Percentiles rank a stretch among this genome's conserved stretches.
Conservation (phyloP, 1,284 basidiomycete species). For the Tranzscheliella williamsii region DNA sequence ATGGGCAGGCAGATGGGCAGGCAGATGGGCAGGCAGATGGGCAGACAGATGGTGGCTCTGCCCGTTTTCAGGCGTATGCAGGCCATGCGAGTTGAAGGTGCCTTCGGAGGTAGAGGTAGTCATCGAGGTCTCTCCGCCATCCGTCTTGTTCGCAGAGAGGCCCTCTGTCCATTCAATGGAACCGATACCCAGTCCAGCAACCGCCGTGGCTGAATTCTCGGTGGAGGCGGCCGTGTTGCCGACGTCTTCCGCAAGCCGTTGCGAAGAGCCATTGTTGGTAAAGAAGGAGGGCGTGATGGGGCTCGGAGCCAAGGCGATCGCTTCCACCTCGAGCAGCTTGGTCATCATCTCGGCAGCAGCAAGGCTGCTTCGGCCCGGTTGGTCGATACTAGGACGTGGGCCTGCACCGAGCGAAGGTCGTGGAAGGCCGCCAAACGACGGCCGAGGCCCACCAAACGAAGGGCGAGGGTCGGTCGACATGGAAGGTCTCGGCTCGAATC, state of each 20-base stretch:
- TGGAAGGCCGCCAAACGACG: conserved; percentile 9
- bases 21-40: too few species aligned
- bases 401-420: conserved; percentile 7
- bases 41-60: neutral
- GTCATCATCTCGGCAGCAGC: conserved; percentile 7
- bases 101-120: conserved; percentile 16
- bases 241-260: neutral
- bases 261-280: neutral
- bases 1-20: too few species aligned
- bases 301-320: conserved; percentile 9
- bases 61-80: conserved; percentile 13
- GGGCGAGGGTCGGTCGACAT: conserved; percentile 18
- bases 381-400: conserved; percentile 12
- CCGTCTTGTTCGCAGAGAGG: conserved; percentile 6
- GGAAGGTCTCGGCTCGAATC: conserved; percentile 6
- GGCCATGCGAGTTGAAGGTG: conserved; percentile 14
- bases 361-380: conserved; percentile 5
- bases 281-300: conserved; percentile 12
- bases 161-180: conserved; percentile 12
- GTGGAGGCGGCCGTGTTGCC: neutral
- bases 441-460: conserved; percentile 10
- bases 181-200: conserved; percentile 19
- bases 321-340: conserved; percentile 10
- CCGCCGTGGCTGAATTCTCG: neutral
- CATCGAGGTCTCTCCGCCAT: conserved; percentile 7